phyloP scores from a whole-genome alignment of 805 yeast species.

The Saccharomyces kudriavzevii region DNA sequence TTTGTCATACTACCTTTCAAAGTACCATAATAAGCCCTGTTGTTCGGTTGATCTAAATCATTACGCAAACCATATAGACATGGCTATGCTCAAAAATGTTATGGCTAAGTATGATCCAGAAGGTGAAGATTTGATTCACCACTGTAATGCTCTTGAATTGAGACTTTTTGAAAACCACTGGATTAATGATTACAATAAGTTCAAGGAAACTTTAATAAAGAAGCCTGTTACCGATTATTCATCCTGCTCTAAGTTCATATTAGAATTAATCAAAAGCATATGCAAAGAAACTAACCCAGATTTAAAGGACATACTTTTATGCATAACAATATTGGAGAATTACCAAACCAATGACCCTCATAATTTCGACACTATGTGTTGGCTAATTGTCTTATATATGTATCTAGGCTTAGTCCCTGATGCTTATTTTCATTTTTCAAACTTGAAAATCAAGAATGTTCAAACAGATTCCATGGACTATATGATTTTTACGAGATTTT shows the following conservation, averaged over 20 bases:
- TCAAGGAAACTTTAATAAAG: constrained; percentile 30
- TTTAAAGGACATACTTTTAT: constrained; percentile 29
- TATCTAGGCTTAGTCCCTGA: constrained; percentile 45
- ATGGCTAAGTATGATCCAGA: constrained; percentile 13
- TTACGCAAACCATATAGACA: constrained; percentile 25
- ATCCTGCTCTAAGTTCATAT: constrained; percentile 55
- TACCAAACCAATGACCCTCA: constrained; percentile 51
- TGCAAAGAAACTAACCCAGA: constrained; percentile 17
- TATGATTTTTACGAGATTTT: constrained; percentile 41
- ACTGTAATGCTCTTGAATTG: constrained; percentile 34
- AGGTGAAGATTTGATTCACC: constrained; percentile 39
- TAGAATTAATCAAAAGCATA: constrained; percentile 42
- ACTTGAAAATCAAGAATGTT: constrained; percentile 58
- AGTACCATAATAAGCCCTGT: constrained; percentile 50
- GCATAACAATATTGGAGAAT: constrained; percentile 50
- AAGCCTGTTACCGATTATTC: constrained; percentile 62
- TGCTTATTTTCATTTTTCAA: constrained; percentile 44
- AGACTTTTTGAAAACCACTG: constrained; percentile 13
- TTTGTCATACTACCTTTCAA: constrained; percentile 36
- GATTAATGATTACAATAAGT: constrained; percentile 34
- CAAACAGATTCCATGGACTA: constrained; percentile 68
- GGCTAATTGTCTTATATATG: constrained; percentile 61
- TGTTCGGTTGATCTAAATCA: constrained; percentile 52
- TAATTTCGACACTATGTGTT: constrained; percentile 62
- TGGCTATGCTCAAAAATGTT: constrained; percentile 11